Base-by-base conservation (phyloP, 2,329 filamentous ascomycete genomes). In the Leptodontidium sp. region DNA sequence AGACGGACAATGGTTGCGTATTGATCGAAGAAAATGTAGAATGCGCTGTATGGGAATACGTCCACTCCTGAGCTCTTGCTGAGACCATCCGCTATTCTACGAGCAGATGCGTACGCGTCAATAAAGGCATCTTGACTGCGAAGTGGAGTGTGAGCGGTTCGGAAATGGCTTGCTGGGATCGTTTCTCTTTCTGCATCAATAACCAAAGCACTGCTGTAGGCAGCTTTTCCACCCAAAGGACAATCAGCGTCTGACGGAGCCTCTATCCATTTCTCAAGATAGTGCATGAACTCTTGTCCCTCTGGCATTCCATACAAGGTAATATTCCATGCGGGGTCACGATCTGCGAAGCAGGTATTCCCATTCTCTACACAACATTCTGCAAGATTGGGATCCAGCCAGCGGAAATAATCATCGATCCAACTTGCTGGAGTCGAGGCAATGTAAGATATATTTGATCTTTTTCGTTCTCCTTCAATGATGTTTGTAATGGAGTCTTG, bases 21-120 rank as follows among this genome's bases (percentile, higher is more conserved):
- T 79, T 98, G 96, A 78, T 99, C 96, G 79, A 99, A 99, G 87
- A 98, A 99, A 79, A 99, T 94, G 83, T 99, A 99, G 80, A 97
- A 97, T 70, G 98, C 91, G 74, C 93, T 97, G 83, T 99, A 99
- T 0, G 96, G 93, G 85, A 99, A 99, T 2, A 99, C 90, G 29
- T 96, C 90, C 26, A 93, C 88, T 5, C 90, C 87, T 4, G 94
- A 94, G 63, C 86, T 85, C 64, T 87, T 81, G 15, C 86, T 90
- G 63, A 99, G 90, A 35, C 92, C 91, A 14, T 89, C 82, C 0
- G 95, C 90, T 71, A 99, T 97, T 69, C 96, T 92, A 21, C 95
- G 92, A 2, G 96, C 96, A 1, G 95, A 89, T 5, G 91, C 89
- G 79, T 98, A 98, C 0, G 96, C 93, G 35, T 89, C 86, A 81